These are phyloP conservation scores for Periconia digitata DNA, from an alignment of 2,329 filamentous ascomycete species.

Conservation along the genomic window DNA sequence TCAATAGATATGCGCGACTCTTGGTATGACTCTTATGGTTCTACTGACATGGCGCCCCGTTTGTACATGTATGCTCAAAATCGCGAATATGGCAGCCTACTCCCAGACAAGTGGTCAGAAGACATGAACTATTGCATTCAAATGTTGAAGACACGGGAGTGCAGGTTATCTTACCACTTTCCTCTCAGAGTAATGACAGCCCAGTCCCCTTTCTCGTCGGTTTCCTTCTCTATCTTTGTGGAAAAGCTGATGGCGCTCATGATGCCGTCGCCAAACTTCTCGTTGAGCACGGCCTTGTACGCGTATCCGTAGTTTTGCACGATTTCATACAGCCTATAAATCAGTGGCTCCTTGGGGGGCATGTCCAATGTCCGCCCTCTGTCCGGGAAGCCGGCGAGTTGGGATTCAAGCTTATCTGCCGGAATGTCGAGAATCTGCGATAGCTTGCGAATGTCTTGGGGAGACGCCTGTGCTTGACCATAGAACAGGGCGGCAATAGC, in stretches of 20 bases:
- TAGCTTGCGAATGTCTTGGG: conserved; percentile 70
- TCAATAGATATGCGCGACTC: too few species aligned
- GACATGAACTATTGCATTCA: conserved; percentile 16
- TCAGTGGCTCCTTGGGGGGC: conserved; percentile 81
- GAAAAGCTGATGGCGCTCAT: conserved; percentile 95
- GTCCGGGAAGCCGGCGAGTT: conserved; percentile 76
- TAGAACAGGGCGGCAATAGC: conserved; percentile 89
- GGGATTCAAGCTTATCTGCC: conserved; percentile 57
- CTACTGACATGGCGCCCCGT: too few species aligned
- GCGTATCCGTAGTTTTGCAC: conserved; percentile 97
- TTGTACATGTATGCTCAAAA: too few species aligned
- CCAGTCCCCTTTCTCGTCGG: conserved; percentile 81
- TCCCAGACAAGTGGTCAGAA: too few species aligned
- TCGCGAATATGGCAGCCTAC: conserved; percentile 52
- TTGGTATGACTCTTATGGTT: too few species aligned
- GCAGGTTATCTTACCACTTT: conserved; percentile 69
- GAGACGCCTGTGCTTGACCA: conserved; percentile 74
- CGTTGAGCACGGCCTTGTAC: conserved; percentile 92
- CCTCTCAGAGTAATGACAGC: conserved; percentile 80
- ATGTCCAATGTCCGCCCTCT: conserved; percentile 77
- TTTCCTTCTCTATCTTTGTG: conserved; percentile 92
- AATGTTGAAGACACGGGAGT: neutral
- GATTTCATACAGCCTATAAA: conserved; percentile 91
- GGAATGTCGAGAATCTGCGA: conserved; percentile 65
- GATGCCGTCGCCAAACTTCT: conserved; percentile 80